Conservation (phyloP, 306 rosid species). For the Lupinus albus region DNA sequence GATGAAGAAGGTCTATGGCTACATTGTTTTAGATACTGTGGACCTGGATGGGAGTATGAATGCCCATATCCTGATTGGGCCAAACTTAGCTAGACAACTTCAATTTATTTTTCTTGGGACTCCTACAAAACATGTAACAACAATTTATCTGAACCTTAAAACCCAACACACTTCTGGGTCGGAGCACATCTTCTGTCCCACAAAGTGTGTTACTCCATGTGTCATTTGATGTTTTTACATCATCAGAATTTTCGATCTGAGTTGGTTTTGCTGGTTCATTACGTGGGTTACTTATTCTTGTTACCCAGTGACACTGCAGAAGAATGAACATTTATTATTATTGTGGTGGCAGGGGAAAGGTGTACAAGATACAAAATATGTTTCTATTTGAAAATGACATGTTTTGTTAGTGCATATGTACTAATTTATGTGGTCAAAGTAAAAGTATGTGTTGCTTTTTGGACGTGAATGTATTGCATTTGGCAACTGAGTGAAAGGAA, state of each 20-base stretch:
- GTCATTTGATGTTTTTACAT: background rate
- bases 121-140: background rate
- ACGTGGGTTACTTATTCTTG: background rate
- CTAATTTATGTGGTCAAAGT: constrained; percentile 6
- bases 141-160: background rate
- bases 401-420: constrained; percentile 15
- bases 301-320: background rate
- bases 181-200: too few relatives aligned
- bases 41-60: constrained; percentile 83
- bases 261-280: constrained; percentile 3
- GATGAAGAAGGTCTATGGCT: constrained; percentile 82
- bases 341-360: background rate
- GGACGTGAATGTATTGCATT: constrained; percentile 25
- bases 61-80: constrained; percentile 91
- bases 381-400: constrained; percentile 36
- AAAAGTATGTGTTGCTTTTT: background rate
- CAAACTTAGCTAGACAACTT: constrained; percentile 42
- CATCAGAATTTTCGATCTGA: background rate
- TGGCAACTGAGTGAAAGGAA: background rate
- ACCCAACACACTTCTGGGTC: background rate
- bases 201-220: too few relatives aligned
- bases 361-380: background rate
- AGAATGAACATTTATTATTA: constrained; percentile 5
- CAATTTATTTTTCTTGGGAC: constrained; percentile 5
- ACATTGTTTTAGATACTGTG: constrained; percentile 72